These are phyloP conservation scores for Aspergillus udagawae DNA, from an alignment of 2,329 filamentous ascomycete species.

Conservation along the genomic window DNA sequence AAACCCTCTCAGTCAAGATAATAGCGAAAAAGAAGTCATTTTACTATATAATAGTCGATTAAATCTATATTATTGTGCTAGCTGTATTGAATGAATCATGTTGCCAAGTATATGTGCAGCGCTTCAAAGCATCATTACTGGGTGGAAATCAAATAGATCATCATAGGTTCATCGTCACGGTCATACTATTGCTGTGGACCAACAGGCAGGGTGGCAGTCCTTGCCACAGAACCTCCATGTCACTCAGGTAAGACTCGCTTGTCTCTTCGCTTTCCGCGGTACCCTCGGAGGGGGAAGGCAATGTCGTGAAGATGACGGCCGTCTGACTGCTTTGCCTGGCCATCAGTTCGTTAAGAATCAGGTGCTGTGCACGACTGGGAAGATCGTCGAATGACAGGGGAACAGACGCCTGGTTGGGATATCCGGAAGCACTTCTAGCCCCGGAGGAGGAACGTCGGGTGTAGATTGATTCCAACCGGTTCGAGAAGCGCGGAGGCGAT, in stretches of 20 bases:
- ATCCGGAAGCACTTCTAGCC: constrained; percentile 40
- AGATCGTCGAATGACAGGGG: constrained; percentile 82
- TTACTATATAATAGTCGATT: neutral
- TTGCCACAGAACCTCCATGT: constrained; percentile 73
- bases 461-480: constrained; percentile 36
- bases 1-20: neutral
- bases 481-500: constrained; percentile 29
- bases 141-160: constrained; percentile 8
- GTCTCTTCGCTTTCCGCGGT: constrained; percentile 67
- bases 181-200: constrained; percentile 86
- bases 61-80: neutral
- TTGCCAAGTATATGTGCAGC: neutral
- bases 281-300: constrained; percentile 75
- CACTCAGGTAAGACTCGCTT: constrained; percentile 69
- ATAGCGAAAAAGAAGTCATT: no score
- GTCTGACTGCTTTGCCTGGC: constrained; percentile 63
- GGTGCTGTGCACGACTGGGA: constrained; percentile 76
- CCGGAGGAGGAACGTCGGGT: constrained; percentile 24
- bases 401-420: constrained; percentile 57
- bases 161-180: constrained; percentile 58
- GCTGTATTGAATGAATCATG: neutral
- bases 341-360: constrained; percentile 84
- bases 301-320: constrained; percentile 75
- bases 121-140: neutral
- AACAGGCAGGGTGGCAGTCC: constrained; percentile 71